These are phyloP conservation scores for Mortierella sp. DNA, from an alignment of 371 early-diverging fungal species.

Conservation along the genomic window DNA sequence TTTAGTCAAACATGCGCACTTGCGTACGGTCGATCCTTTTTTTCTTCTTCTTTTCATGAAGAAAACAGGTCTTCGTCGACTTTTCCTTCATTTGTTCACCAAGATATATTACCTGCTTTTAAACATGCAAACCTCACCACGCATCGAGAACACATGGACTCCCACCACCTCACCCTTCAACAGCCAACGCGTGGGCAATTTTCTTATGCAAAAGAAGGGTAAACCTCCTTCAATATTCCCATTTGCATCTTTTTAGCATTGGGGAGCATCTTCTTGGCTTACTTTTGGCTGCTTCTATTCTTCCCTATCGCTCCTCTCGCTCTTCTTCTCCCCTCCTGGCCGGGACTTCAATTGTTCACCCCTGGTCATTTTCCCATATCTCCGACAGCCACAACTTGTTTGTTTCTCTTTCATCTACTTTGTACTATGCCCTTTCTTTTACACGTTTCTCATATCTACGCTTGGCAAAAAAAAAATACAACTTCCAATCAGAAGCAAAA, in stretches of 20 bases:
- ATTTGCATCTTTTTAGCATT: not conserved
- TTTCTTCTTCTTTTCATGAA: not conserved
- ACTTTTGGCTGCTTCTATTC: not conserved
- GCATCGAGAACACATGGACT: not conserved
- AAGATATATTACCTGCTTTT: not conserved
- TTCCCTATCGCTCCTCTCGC: not conserved
- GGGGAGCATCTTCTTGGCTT: not conserved
- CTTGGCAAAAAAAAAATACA: too few relatives aligned
- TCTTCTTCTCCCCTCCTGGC: too few relatives aligned
- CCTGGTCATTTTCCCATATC: not conserved
- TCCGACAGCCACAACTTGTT: not conserved
- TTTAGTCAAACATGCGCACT: not conserved
- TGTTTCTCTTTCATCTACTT: not conserved
- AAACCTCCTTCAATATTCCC: not conserved
- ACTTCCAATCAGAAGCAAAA: too few relatives aligned
- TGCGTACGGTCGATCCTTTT: not conserved
- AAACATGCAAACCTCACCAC: too few relatives aligned
- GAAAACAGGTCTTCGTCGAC: not conserved
- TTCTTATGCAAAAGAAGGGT: slow-evolving; percentile 12
- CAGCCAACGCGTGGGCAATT: slow-evolving; percentile 3
- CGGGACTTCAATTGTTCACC: not conserved
- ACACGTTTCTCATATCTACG: too few relatives aligned
- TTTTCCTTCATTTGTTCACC: not conserved
- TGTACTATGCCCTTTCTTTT: too few relatives aligned
- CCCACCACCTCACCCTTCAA: not conserved